These are phyloP conservation scores for Vickermania ingenoplastis DNA, from an alignment of 208 protist species.

Conservation along the genomic window DNA sequence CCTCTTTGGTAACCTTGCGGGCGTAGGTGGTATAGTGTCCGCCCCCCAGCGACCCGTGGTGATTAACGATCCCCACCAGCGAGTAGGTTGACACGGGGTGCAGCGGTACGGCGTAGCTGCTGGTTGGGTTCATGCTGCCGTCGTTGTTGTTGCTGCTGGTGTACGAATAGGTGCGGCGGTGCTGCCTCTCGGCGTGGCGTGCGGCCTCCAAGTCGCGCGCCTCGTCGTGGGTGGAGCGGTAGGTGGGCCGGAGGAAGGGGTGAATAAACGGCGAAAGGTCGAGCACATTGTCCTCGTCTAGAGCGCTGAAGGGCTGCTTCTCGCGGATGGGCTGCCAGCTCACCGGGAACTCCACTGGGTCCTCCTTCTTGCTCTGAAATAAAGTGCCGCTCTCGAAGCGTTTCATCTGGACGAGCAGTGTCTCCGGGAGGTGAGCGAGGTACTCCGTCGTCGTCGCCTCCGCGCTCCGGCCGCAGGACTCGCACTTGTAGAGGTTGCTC, in stretches of 20 bases:
- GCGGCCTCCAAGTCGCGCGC: neutral
- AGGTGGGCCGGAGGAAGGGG: neutral
- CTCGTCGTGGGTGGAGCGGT: neutral
- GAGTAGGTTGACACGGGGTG: constrained; percentile 59
- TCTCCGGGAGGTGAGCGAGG: constrained; percentile 70
- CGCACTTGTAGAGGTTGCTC: constrained; percentile 79
- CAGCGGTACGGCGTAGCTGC: neutral
- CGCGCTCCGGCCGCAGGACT: constrained; percentile 40
- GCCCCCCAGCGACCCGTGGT: constrained; percentile 69
- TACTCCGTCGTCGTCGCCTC: constrained; percentile 72
- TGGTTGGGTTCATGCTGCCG: neutral
- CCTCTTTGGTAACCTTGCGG: constrained; percentile 32
- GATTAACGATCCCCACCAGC: constrained; percentile 70
- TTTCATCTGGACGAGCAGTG: constrained; percentile 84
- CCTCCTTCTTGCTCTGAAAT: constrained; percentile 76
- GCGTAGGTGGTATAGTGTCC: constrained; percentile 84
- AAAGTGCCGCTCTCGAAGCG: constrained; percentile 60
- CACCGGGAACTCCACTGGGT: constrained; percentile 71
- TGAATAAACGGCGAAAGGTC: neutral
- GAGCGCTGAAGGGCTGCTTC: neutral
- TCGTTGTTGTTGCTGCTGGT: constrained; percentile 1
- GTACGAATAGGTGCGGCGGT: neutral
- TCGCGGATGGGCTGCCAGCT: constrained; percentile 35
- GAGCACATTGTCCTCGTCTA: neutral
- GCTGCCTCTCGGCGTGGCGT: neutral